Evolutionary conservation across 202 grass and related monocot genomes (phyloP), one percentile per base, ranked within the genome.

Genomic region (Digitaria exilis): DNA sequence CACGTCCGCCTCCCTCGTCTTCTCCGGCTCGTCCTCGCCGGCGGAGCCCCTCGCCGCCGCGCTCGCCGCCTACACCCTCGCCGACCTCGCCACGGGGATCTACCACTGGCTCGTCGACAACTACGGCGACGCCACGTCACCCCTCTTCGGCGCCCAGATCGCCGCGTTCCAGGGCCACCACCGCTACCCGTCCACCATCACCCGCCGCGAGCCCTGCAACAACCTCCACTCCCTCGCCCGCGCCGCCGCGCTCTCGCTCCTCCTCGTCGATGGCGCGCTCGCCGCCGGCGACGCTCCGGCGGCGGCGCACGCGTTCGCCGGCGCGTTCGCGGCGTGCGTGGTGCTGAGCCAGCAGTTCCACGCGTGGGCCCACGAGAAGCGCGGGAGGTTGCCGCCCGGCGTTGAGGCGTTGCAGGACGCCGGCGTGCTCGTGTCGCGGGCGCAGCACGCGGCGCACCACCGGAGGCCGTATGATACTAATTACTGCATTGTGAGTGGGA

Each of bases 41-140:
- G 21, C 81, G 24, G 87, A 67, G 68, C 84, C 87, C 5, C 34
- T 93, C 4, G 76, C 87, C 11, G 90, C 90, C 0, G 86, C 87
- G 15, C 19, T 85, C n/a, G 58, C 83, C n/a, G 92, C 88, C 1
- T 98, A 98, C 82, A 64, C 87, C 39, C 58, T 95, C 63, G 87
- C 92, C 21, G 95, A 98, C 87, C 89, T 98, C 43, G 84, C 76
- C 46, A 85, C 80, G 25, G 95, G 95, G 21, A 13, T 95, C 34
- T 98, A 95, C 77, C 92, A 98, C 88, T 98, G 95, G 95, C 44
- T 84, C 37, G 80, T 98, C 49, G 92, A 98, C 90, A 98, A 95
- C 88, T 98, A 98, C 89, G 95, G 92, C 50, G 82, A 86, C 87
- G 66, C 89, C 12, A 58, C 80, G 21, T 93, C 90, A 0, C 88